Evolutionary conservation across 164 flowering plant species (phyloP).

Genomic region (Akebia trifoliata): DNA sequence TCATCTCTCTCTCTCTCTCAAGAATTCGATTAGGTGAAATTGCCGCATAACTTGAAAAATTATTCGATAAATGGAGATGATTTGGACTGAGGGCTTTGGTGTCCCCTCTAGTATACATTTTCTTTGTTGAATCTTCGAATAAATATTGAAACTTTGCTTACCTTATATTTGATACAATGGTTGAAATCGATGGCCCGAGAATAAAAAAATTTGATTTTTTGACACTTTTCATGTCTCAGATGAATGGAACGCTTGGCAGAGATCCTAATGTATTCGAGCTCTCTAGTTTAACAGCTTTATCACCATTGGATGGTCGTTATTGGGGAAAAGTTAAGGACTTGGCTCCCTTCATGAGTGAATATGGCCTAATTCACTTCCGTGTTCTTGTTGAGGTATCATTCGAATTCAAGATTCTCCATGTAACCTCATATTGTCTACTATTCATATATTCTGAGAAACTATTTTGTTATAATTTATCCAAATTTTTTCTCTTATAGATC

Average conservation of each 20-base stretch:
- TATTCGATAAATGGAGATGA: not conserved
- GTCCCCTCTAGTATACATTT: not conserved
- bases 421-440: not conserved
- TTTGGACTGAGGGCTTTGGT: not conserved
- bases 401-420: not conserved
- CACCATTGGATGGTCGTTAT: constrained; percentile 93
- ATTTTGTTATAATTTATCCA: not conserved
- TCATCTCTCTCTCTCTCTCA: not conserved
- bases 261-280: constrained; percentile 38
- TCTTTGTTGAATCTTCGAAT: not conserved
- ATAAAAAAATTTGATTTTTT: not conserved
- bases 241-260: constrained; percentile 21
- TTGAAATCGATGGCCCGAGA: not conserved
- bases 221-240: constrained; percentile 23
- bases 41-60: not conserved
- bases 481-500: constrained; percentile 42
- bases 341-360: constrained; percentile 77
- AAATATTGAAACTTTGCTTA: not conserved
- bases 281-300: constrained; percentile 63
- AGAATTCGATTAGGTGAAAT: not conserved
- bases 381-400: constrained; percentile 77
- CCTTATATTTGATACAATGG: not conserved
- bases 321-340: constrained; percentile 82
- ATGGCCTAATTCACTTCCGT: constrained; percentile 69
- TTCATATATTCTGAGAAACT: not conserved